Conservation (phyloP, 2,329 filamentous ascomycete species). For the Coniochaeta sp. region DNA sequence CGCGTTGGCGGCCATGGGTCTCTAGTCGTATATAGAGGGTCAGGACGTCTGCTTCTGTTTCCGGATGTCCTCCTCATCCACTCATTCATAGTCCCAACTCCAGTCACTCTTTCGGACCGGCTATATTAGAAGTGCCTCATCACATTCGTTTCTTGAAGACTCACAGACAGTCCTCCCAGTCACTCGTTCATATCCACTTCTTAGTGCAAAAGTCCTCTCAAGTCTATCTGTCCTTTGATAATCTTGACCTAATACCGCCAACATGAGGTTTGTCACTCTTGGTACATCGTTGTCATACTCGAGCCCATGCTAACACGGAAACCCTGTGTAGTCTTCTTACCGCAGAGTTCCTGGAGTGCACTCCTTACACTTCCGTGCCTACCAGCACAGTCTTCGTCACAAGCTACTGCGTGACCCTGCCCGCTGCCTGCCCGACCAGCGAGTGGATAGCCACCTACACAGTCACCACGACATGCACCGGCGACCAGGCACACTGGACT, state of each 20-base stretch:
- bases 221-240: not conserved
- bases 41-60: not conserved
- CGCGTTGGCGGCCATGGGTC: not conserved
- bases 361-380: not conserved
- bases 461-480: slow-evolving; percentile 25
- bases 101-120: slow-evolving; percentile 4
- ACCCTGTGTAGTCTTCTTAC: not conserved
- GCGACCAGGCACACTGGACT: slow-evolving; percentile 19
- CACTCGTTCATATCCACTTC: not conserved
- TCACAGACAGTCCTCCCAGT: not conserved
- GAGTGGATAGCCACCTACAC: slow-evolving; percentile 33
- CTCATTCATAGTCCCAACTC: slow-evolving; percentile 3
- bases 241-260: slow-evolving; percentile 4
- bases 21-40: slow-evolving; percentile 1
- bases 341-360: slow-evolving; percentile 2
- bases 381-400: slow-evolving; percentile 21
- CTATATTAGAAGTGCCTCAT: slow-evolving; percentile 2
- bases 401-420: slow-evolving; percentile 26
- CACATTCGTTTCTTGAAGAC: not conserved
- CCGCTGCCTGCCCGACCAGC: slow-evolving; percentile 28
- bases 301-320: not conserved
- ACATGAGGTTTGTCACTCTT: slow-evolving; percentile 10
- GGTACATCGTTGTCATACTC: not conserved
- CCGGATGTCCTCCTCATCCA: not conserved
- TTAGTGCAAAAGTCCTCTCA: not conserved